phyloP scores from a whole-genome alignment of 139 green algal species.

The Chlorokybus atmophyticus region DNA sequence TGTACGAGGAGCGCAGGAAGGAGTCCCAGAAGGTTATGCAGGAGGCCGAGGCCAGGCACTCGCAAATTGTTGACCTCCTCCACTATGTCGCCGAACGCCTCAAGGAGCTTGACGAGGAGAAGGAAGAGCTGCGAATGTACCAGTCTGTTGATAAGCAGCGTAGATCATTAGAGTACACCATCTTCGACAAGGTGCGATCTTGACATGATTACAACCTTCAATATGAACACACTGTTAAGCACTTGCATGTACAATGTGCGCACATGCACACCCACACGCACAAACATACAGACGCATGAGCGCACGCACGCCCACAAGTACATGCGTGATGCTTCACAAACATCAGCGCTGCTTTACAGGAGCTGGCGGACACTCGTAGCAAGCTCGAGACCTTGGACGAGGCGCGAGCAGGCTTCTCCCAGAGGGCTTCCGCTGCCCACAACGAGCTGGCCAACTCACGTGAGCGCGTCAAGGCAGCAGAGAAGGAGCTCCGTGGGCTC shows the following conservation, averaged over 20 bases:
- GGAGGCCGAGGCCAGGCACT: slow-evolving; percentile 57
- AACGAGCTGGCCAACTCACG: slow-evolving; percentile 12
- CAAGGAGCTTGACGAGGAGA: slow-evolving; percentile 42
- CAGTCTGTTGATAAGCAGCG: slow-evolving; percentile 62
- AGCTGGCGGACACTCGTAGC: slow-evolving; percentile 39
- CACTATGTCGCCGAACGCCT: slow-evolving; percentile 33
- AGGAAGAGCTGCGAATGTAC: slow-evolving; percentile 77
- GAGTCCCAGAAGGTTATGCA: slow-evolving; percentile 77
- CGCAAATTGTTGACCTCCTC: slow-evolving; percentile 69
- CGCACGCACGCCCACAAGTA: too few relatives aligned
- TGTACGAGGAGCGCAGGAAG: slow-evolving; percentile 78
- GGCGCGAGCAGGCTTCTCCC: background rate
- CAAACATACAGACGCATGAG: slow-evolving; percentile 48
- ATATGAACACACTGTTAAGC: too few relatives aligned
- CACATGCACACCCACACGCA: too few relatives aligned
- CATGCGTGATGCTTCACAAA: too few relatives aligned
- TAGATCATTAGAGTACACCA: slow-evolving; percentile 75
- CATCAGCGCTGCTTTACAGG: too few relatives aligned
- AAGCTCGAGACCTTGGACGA: slow-evolving; percentile 29
- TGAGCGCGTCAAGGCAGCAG: slow-evolving; percentile 30
- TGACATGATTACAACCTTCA: too few relatives aligned
- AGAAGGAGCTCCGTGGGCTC: slow-evolving; percentile 39
- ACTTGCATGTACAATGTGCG: too few relatives aligned
- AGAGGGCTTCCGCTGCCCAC: slow-evolving; percentile 11
- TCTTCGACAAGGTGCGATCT: slow-evolving; percentile 79